These are phyloP conservation scores for Volvox carteri DNA, from an alignment of 163 green algal species.

Conservation along the genomic window DNA sequence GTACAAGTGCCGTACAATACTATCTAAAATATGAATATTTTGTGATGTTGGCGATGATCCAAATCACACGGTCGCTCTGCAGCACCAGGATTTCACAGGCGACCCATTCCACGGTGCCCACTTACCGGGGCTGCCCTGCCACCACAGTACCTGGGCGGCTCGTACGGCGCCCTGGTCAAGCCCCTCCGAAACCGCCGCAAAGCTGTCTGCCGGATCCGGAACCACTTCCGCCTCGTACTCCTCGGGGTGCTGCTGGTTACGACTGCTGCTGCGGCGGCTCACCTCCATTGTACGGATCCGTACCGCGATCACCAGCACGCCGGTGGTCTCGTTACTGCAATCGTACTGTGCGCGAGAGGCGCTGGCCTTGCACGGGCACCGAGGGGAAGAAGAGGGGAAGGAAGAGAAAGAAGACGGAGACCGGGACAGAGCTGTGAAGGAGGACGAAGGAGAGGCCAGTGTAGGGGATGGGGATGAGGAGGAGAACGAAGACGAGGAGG, in stretches of 20 bases:
- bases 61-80: too few species aligned
- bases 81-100: neutral
- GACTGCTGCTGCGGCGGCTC: neutral
- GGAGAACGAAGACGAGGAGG: too few species aligned
- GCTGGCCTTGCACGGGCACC: neutral
- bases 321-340: too few species aligned
- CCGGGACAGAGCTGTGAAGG: too few species aligned
- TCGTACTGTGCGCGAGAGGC: neutral
- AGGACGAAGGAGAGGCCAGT: too few species aligned
- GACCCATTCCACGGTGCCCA: neutral
- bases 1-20: too few species aligned
- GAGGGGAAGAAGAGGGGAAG: neutral
- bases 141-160: neutral
- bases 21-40: too few species aligned
- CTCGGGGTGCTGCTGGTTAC: neutral
- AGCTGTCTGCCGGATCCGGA: neutral
- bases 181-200: neutral
- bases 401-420: too few species aligned
- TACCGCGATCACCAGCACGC: neutral
- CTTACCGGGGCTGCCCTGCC: neutral
- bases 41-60: too few species aligned
- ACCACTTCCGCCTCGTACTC: constrained; percentile 7
- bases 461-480: too few species aligned
- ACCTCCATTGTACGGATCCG: neutral
- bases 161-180: neutral